These are phyloP conservation scores for Fusarium redolens DNA, from an alignment of 2,329 filamentous ascomycete species.

Conservation along the genomic window DNA sequence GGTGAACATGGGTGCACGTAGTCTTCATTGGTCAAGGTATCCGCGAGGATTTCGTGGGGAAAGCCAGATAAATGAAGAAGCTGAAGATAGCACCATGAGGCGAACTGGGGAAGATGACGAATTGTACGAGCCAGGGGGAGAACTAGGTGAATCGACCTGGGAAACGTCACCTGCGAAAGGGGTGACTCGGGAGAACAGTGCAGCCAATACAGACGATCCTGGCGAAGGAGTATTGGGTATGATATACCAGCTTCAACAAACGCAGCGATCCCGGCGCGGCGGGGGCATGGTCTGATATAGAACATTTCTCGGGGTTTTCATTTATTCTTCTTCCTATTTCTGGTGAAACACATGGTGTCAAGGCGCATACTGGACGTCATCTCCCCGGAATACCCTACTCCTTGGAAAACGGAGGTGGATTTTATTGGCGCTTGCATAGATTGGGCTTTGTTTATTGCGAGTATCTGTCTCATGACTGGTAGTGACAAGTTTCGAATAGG, in stretches of 20 bases:
- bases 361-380: conserved; percentile 13
- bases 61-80: conserved; percentile 66
- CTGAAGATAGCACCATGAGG: conserved; percentile 56
- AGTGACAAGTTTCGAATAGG: not conserved
- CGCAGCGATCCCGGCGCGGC: conserved; percentile 62
- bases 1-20: conserved; percentile 58
- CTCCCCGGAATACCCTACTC: not conserved
- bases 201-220: conserved; percentile 56
- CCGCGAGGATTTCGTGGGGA: conserved; percentile 60
- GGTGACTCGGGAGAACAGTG: conserved; percentile 65
- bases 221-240: conserved; percentile 68
- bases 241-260: conserved; percentile 69
- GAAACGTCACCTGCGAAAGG: conserved; percentile 65
- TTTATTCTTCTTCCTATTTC: not conserved
- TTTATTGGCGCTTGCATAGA: conserved; percentile 5
- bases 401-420: not conserved
- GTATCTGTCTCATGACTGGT: not conserved
- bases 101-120: conserved; percentile 63
- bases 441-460: not conserved
- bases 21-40: conserved; percentile 59
- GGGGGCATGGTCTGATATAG: conserved; percentile 51
- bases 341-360: conserved; percentile 6
- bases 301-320: not conserved
- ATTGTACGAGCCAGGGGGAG: conserved; percentile 63
- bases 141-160: conserved; percentile 69